Evolutionary conservation across 306 rosid species (phyloP), one percentile per base, ranked within the genome.

Genomic region (Begonia loranthoides): DNA sequence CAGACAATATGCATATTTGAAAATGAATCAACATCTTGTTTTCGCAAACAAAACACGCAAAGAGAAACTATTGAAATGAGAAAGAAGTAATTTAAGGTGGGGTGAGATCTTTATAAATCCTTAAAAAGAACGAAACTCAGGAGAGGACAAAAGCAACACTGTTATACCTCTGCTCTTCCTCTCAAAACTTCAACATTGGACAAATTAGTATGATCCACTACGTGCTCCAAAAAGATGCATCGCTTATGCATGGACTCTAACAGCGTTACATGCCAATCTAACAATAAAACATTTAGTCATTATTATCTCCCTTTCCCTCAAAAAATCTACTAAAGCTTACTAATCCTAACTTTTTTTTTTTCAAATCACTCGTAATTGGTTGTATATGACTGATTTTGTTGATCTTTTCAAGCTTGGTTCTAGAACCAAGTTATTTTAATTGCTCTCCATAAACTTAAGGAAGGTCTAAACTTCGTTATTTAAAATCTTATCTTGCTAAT

Each of bases 101-200:
- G 28, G 4, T 22, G 28, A 22, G 4, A 22, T 22, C 28, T 22
- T 22, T 22, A 2, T 22, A 22, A 22, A 22, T 22, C 13, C 45
- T 9, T 41, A 41, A 41, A 41, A 41, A 2, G 45, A 10, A 9
- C n/a, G 13, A 41, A 41, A 41, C 45, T 41, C 45, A 39, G 43
- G n/a, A 13, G n/a, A 2, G 11, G 45, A 41, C 45, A 58, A 17
- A 49, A 41, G 13, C 38, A 43, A 21, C 24, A 36, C 9, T 13
- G 34, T 17, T 47, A 15, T 77, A 89, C 95, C 95, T 90, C 95
- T 5, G 95, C 97, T 68, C 97, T 78, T 70, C 95, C 95, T 71
- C 95, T 76, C 34, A 85, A 73, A 61, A 90, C 76, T 61, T 78
- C 72, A 72, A 82, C 73, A 57, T 90, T 90, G 1, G 79, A 64